phyloP scores from a whole-genome alignment of 805 yeast species.

The Lachancea cidri region DNA sequence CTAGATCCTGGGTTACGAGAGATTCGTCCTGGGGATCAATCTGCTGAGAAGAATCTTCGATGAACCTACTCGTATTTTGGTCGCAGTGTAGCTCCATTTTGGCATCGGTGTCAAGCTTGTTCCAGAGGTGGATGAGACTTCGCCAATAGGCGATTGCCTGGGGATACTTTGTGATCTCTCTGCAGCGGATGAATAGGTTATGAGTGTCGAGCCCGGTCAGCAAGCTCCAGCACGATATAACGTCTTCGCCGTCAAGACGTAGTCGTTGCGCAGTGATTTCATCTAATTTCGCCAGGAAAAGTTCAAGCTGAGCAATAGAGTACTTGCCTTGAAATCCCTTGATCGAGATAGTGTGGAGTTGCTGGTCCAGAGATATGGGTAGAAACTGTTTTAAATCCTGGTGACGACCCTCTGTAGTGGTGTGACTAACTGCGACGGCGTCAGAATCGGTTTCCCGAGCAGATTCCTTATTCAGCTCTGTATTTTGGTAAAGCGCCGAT shows the following conservation, averaged over 20 bases:
- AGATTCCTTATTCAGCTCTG: neutral
- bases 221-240: slow-evolving; percentile 5
- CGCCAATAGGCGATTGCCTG: slow-evolving; percentile 1
- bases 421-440: no score
- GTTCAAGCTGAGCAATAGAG: slow-evolving; percentile 12
- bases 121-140: slow-evolving; percentile 1
- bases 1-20: neutral
- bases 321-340: slow-evolving; percentile 14
- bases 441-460: neutral
- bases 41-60: slow-evolving; percentile 11
- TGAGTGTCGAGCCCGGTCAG: slow-evolving; percentile 7
- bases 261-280: slow-evolving; percentile 1
- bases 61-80: slow-evolving; percentile 16
- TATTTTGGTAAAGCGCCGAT: slow-evolving; percentile 2
- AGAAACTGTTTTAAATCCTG: slow-evolving; percentile 22
- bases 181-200: slow-evolving; percentile 7
- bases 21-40: slow-evolving; percentile 3
- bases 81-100: slow-evolving; percentile 15
- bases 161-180: neutral
- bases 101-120: neutral
- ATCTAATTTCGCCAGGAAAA: slow-evolving; percentile 8
- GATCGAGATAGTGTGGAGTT: slow-evolving; percentile 21
- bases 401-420: neutral
- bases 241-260: neutral
- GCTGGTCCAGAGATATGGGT: slow-evolving; percentile 24